phyloP scores from a whole-genome alignment of 805 yeast species.

The Phaffomyces opuntiae region DNA sequence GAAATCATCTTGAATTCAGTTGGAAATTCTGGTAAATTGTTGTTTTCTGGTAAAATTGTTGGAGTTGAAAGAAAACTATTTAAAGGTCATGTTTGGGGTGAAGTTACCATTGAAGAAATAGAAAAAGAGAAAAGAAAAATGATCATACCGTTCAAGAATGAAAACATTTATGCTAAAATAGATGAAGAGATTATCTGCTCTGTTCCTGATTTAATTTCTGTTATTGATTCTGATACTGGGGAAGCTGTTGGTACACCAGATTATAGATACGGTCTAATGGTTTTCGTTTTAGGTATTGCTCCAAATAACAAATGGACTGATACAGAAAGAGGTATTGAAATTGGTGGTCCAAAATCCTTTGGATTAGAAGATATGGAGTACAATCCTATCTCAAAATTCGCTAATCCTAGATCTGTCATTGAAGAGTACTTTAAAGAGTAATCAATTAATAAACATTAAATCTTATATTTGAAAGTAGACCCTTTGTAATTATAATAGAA shows the following conservation, averaged over 20 bases:
- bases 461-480: too few relatives aligned
- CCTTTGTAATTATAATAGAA: too few relatives aligned
- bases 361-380: constrained; percentile 30
- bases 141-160: constrained; percentile 41
- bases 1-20: constrained; percentile 31
- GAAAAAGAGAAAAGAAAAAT: constrained; percentile 11
- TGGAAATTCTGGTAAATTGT: constrained; percentile 28
- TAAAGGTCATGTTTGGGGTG: constrained; percentile 40
- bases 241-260: constrained; percentile 45
- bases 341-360: constrained; percentile 36
- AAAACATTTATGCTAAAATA: constrained; percentile 32
- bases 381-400: constrained; percentile 32
- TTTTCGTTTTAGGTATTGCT: constrained; percentile 32
- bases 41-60: constrained; percentile 37
- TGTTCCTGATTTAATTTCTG: constrained; percentile 41
- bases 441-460: not conserved
- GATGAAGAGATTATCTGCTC: constrained; percentile 28
- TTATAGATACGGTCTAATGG: constrained; percentile 37
- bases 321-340: constrained; percentile 27
- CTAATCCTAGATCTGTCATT: constrained; percentile 33
- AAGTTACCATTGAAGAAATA: constrained; percentile 28
- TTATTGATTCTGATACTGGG: constrained; percentile 35
- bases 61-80: constrained; percentile 34
- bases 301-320: constrained; percentile 29
- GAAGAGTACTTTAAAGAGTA: constrained; percentile 22